These are phyloP conservation scores for Dioscorea zingiberensis DNA, from an alignment of 106 monocot genomes.

Conservation along the genomic window DNA sequence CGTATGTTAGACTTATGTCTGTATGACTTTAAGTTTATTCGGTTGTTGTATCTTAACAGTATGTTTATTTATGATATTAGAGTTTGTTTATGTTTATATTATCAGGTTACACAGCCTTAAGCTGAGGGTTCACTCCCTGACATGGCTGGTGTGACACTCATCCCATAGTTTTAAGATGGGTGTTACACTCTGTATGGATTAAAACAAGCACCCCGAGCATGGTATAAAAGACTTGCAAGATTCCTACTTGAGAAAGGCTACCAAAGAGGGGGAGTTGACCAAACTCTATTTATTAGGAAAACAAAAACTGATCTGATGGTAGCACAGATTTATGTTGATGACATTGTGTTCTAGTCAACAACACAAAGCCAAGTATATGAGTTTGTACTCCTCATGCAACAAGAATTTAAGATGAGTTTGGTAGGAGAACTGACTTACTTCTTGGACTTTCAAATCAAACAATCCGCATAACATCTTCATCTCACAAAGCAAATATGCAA, in stretches of 20 bases:
- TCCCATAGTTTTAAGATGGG: too few species aligned
- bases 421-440: slow-evolving; percentile 10
- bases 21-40: too few species aligned
- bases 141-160: too few species aligned
- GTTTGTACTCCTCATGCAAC: slow-evolving; percentile 1
- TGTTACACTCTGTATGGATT: slow-evolving; percentile 10
- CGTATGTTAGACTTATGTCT: too few species aligned
- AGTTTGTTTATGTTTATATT: too few species aligned
- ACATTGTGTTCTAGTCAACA: slow-evolving; percentile 11
- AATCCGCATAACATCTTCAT: background rate
- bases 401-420: slow-evolving; percentile 17
- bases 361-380: background rate
- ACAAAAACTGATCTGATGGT: background rate
- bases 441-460: slow-evolving; percentile 1
- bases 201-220: slow-evolving; percentile 10
- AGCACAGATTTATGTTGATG: slow-evolving; percentile 16
- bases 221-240: slow-evolving; percentile 8
- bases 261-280: background rate
- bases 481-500: too few species aligned
- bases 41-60: too few species aligned
- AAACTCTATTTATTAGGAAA: background rate
- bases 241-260: background rate
- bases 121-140: too few species aligned
- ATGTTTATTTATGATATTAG: too few species aligned
- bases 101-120: too few species aligned